A percentile compares a stretch with the other conserved stretches of the same genome.
Conservation (phyloP, 73 alveolate genomes). For the Paramecium octaurelia region DNA sequence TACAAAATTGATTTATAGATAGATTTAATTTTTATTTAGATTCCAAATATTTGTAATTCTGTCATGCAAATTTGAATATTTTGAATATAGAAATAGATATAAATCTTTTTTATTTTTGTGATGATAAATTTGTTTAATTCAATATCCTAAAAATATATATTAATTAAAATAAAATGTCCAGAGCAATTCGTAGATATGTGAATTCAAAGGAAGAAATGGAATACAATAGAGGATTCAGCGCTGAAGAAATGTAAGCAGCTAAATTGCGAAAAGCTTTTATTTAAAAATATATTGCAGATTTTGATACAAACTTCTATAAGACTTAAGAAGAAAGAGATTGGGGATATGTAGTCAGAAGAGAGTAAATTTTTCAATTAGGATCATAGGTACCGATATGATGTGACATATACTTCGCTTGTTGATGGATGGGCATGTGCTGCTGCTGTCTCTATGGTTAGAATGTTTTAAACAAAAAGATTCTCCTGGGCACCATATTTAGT, state of each 20-base stretch:
- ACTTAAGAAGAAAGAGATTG: constrained; percentile 88
- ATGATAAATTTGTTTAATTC: neutral
- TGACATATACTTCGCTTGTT: constrained; percentile 67
- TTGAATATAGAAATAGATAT: too few relatives aligned
- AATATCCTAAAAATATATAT: neutral
- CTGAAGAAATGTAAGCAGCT: constrained; percentile 54
- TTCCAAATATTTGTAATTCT: neutral
- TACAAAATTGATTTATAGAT: neutral
- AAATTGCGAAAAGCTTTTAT: constrained; percentile 58
- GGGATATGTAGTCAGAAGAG: constrained; percentile 85
- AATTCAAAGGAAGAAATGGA: constrained; percentile 48
- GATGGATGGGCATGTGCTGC: constrained; percentile 73
- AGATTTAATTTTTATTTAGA: neutral
- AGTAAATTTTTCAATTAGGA: constrained; percentile 34
- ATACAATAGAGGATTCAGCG: constrained; percentile 54
- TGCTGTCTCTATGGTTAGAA: constrained; percentile 68
- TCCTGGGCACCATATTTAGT: constrained; percentile 49
- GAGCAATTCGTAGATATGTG: constrained; percentile 62
- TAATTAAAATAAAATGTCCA: constrained; percentile 41
- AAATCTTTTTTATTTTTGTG: neutral
- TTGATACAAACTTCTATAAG: constrained; percentile 59
- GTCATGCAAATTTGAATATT: too few relatives aligned
- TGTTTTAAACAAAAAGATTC: constrained; percentile 63
- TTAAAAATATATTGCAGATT: constrained; percentile 57
- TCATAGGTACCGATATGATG: constrained; percentile 71